These are phyloP conservation scores for Cladosporium oxysporum DNA, from an alignment of 2,329 filamentous ascomycete genomes.

Conservation along the genomic window DNA sequence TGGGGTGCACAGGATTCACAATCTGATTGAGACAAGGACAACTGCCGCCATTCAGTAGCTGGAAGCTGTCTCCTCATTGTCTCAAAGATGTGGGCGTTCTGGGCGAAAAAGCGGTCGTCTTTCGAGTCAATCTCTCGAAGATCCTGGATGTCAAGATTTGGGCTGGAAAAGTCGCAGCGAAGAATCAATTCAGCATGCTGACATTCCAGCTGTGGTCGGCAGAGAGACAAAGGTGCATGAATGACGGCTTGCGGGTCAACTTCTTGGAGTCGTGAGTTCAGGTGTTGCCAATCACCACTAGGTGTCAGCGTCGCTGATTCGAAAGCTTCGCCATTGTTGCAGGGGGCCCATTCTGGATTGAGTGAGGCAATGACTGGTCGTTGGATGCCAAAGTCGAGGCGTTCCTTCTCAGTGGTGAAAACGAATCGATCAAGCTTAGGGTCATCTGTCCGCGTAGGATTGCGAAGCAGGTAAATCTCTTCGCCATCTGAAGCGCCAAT, in stretches of 20 bases:
- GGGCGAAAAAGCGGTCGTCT: conserved; percentile 20
- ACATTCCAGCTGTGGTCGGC: background rate
- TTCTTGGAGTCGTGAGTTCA: background rate
- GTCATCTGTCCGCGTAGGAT: conserved; percentile 54
- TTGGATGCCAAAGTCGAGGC: conserved; percentile 49
- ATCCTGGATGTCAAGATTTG: background rate
- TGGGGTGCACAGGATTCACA: conserved; percentile 41
- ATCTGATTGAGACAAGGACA: background rate
- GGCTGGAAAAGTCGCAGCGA: background rate
- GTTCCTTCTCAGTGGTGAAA: conserved; percentile 53
- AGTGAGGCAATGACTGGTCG: conserved; percentile 51
- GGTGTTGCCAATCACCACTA: background rate
- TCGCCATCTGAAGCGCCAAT: conserved; percentile 16
- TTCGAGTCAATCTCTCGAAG: background rate
- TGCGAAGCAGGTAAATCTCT: conserved; percentile 59
- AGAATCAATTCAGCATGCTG: conserved; percentile 5
- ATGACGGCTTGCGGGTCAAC: background rate
- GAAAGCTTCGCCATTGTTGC: conserved; percentile 16
- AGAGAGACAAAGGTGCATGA: background rate
- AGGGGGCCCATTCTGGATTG: conserved; percentile 48
- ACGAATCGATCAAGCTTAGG: conserved; percentile 56
- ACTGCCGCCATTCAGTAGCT: conserved; percentile 23
- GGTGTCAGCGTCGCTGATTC: background rate
- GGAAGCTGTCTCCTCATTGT: conserved; percentile 29
- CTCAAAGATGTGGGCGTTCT: conserved; percentile 30